phyloP scores from a whole-genome alignment of 169 alveolate species.

The Theileria orientalis region DNA sequence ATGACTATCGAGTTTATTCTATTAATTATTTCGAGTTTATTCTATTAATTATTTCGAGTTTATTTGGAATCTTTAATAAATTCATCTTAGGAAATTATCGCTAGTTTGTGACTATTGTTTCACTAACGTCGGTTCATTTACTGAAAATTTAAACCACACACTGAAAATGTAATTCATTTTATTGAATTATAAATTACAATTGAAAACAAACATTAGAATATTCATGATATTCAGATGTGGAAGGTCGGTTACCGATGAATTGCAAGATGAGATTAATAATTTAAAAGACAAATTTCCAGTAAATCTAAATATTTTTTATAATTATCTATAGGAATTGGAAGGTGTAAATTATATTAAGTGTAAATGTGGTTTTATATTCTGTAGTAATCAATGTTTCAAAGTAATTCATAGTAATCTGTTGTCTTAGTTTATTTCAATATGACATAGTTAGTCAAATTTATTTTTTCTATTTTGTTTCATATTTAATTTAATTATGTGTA shows the following conservation, averaged over 20 bases:
- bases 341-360: background rate
- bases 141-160: slow-evolving; percentile 47
- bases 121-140: slow-evolving; percentile 50
- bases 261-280: slow-evolving; percentile 3
- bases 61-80: background rate
- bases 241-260: background rate
- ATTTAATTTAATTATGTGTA: no score
- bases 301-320: background rate
- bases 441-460: no score
- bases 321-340: background rate
- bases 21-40: no score
- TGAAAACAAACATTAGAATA: background rate
- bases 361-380: slow-evolving; percentile 28
- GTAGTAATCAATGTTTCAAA: slow-evolving; percentile 38
- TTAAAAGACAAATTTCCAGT: background rate
- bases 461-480: no score
- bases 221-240: slow-evolving; percentile 2
- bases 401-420: no score
- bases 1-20: background rate
- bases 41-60: background rate
- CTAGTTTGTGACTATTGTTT: slow-evolving; percentile 39
- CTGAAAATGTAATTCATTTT: slow-evolving; percentile 12
- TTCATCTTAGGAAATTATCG: background rate
- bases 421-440: no score
- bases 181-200: background rate